Base-by-base conservation (phyloP, 768 basidiomycete genomes). In the Amyloporia xantha region DNA sequence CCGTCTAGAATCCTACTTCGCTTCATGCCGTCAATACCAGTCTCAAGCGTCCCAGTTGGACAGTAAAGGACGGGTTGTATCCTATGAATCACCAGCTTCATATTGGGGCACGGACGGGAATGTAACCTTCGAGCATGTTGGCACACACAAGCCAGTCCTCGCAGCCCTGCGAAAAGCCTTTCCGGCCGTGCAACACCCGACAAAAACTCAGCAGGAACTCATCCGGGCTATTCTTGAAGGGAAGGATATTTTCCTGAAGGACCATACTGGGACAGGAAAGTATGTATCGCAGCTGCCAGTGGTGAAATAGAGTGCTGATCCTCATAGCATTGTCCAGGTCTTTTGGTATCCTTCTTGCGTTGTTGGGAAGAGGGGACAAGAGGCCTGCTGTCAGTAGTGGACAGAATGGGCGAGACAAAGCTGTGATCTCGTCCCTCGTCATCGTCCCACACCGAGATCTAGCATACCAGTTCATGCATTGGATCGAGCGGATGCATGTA, bases 231-330 rank as follows among this genome's bases (percentile, higher is more conserved):
- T 86, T 7, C 51, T 82, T 25, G 59, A 61, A 17, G 73, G 72
- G 5, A 74, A 74, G 57, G 81, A 89, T 61, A 70, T 89, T 15
- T 64, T 88, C 12, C 56, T 90, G 46, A 81, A 77, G 53, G 86
- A 87, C 53, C 67, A 68, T 21, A 86, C 87, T n/a, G 87, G 88
- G 4, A 78, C 81, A 39, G 88, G 86, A 68, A 90, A 90, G 87
- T 88, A 60, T 51, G 84, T 70, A 20, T 5, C 20, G 41, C 24
- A 24, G 19, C 13, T 21, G 10, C 38, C 9, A 9, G 33, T 39
- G 30, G 9, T 7, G 30, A 7, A 33, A 33, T 33, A 15, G 7
- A 33, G 7, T 33, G 30, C 30, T 7, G 7, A 33, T 33, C 9
- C 17, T 39, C 19, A 39, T 19, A 6, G 7, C 38, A 21, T 7